Evolutionary conservation across 169 alveolate species (phyloP), one percentile per base, ranked within the genome.

Genomic region (Plasmodium sp.): DNA sequence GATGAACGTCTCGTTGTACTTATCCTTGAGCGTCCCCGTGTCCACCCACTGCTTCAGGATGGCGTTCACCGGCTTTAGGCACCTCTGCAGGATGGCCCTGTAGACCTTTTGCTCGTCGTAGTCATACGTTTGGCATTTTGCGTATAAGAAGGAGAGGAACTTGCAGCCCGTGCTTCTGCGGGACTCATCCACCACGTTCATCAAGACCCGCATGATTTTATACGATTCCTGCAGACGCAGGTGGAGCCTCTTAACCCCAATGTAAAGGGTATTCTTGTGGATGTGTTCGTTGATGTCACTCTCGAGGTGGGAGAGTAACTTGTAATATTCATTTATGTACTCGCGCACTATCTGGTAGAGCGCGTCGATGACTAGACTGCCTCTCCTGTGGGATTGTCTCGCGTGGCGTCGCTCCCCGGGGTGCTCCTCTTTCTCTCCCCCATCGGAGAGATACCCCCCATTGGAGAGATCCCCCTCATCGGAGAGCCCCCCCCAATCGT

Each of bases 231-330:
- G 94, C 36, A 90, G 67, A 34, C 80, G 73, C 36, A 67, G 12
- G 39, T 90, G 82, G n/a, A 90, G 34, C 7, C 62, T 81, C 48
- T 90, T 90, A 31, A 90, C 72, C 14, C 94, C 94, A 3, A 90
- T 67, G 83, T 90, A 90, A 1, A 90, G 84, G 2, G 94, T 90
- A 14, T 90, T 90, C 12, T 90, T 90, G 73, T 90, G 94, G 9
- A 90, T 90, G 72, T 90, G 94, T 31, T 90, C 94, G 22, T 90
- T 90, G 6, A 90, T 79, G 48, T 90, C 94, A 80, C 94, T 90
- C 18, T 90, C 94, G 5, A 90, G 58, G 22, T 90, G 48, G 6
- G 94, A 90, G 67, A 90, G 39, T 58, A 90, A 48, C 34, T 90
- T 90, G 54, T 90, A 90, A 43, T 90, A 90, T 71, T 90, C 94